Evolutionary conservation across 1,139 yeast species (phyloP).

Genomic region (Arxiozyma slooffiae): DNA sequence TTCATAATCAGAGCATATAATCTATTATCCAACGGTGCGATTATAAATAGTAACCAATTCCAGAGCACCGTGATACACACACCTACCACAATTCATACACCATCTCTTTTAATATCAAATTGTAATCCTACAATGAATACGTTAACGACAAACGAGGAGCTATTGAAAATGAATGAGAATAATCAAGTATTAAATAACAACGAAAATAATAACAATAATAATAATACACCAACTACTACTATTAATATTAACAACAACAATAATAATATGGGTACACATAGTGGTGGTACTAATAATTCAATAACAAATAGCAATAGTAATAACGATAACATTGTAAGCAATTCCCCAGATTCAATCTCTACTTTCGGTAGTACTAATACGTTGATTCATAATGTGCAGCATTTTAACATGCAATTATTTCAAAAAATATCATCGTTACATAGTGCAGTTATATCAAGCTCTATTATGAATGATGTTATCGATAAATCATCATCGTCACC

Average conservation of each 20-base stretch:
- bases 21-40: slow-evolving; percentile 21
- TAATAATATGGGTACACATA: not conserved
- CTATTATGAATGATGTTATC: slow-evolving; percentile 15
- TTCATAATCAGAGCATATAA: slow-evolving; percentile 27
- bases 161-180: not conserved
- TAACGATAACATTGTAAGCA: slow-evolving; percentile 3
- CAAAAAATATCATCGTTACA: slow-evolving; percentile 23
- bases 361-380: slow-evolving; percentile 6
- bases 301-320: not conserved
- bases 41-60: slow-evolving; percentile 17
- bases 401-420: slow-evolving; percentile 11
- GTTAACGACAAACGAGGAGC: not conserved
- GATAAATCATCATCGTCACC: slow-evolving; percentile 27
- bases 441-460: slow-evolving; percentile 17
- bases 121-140: slow-evolving; percentile 3
- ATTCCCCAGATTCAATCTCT: slow-evolving; percentile 3
- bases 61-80: slow-evolving; percentile 17
- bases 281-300: not conserved
- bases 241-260: not conserved
- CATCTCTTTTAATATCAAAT: slow-evolving; percentile 9
- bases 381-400: not conserved
- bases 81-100: slow-evolving; percentile 18
- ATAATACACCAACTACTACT: not conserved
- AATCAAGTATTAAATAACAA: not conserved
- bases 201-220: not conserved